Evolutionary conservation across 2,329 filamentous ascomycete species (phyloP), one percentile per base, ranked within the genome.

Genomic region (Saccharata proteae): DNA sequence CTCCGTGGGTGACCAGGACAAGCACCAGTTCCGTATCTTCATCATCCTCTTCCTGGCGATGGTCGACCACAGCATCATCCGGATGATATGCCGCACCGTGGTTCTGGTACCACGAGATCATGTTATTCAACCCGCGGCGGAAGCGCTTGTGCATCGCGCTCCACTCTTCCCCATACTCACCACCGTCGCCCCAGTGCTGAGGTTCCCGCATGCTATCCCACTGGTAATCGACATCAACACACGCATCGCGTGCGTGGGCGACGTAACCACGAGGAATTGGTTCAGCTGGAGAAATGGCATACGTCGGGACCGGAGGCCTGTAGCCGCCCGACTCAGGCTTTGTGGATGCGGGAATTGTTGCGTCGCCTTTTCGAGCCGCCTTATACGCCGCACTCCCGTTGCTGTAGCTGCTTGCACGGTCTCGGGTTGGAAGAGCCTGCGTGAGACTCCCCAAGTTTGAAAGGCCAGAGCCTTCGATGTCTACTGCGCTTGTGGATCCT

Each of bases 101-200:
- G 51, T 66, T 58, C 32, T 61, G 59, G 50, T 98, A 98, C 82
- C 85, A 96, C 37, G 79, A 69, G 9, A 94, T 64, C 61, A 94
- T 70, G 26, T 74, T 73, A 41, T 81, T 76, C 22, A 94, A 56
- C 1, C 88, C 88, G 38, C 67, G 72, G 21, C 85, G 71, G 47
- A 96, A 93, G 14, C 90, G 73, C 49, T 77, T 78, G 56, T 98
- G 90, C 90, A 98, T 96, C 3, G 75, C 67, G 17, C 83, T 80
- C 90, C 90, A 98, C 56, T 96, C 90, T 55, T 98, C 90, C 1
- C 83, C 85, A 44, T 83, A 81, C 25, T 78, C 70, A 22, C 88
- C 90, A 7, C 88, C 88, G 45, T 84, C 77, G 5, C 86, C 88
- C 80, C 90, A 96, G 39, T 77, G 66, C 25, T 83, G 67, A 0